Evolutionary conservation across 2,329 filamentous ascomycete genomes (phyloP), one percentile per base, ranked within the genome.

Genomic region (Pyrenophora tritici-repentis): DNA sequence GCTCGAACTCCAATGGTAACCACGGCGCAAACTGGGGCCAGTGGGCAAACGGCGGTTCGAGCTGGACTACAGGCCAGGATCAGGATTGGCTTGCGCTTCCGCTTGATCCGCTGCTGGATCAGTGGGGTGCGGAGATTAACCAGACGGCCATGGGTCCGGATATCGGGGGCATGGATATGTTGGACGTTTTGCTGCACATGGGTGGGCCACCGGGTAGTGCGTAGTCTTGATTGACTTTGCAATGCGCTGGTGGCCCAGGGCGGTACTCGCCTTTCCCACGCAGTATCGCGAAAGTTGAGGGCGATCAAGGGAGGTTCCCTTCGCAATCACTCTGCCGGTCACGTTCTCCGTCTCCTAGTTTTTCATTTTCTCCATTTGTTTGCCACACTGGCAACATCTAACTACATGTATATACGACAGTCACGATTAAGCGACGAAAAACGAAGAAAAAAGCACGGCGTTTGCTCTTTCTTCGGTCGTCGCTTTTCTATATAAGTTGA

Each of bases 41-140:
- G 35, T 70, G 67, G 68, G 50, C 58, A 1, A 56, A 55, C 42
- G 59, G 49, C 14, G 57, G 55, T 18, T 56, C 54, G 6, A 59
- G 53, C 18, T 57, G 60, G 48, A 61, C 59, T 4, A 59, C 59
- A 32, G 63, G 62, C 0, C 64, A 62, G 29, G 67, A 71, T 49
- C 78, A 80, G 34, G 83, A 86, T 66, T 86, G 84, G 84, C 76
- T 86, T 42, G 80, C 83, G 0, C 66, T 86, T n/a, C 83, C 83
- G 1, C 74, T 86, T 3, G 83, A 86, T 65, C 81, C 83, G 36
- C 78, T 86, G 53, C 78, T 85, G 46, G 80, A 83, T 61, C 80
- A 80, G 56, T 80, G 81, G 62, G 81, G 81, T 10, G 78, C 81
- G 1, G 82, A 84, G 46, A 83, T 85, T 17, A 83, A 80, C 16